Conservation (phyloP, 2,329 filamentous ascomycete species). For the Aspergillus flavus region DNA sequence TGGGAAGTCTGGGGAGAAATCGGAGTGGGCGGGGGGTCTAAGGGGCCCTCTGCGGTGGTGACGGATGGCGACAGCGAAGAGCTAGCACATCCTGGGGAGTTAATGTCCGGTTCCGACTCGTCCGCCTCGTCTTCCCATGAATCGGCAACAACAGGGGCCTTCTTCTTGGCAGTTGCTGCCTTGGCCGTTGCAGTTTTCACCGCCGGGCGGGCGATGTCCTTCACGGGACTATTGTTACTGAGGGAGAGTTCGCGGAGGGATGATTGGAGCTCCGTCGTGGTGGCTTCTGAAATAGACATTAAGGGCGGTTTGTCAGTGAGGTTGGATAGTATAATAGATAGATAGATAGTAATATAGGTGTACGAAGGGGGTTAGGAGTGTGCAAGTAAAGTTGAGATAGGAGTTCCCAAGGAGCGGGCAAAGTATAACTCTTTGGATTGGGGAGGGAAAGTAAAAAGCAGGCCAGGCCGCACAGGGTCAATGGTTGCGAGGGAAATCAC, state of each 20-base stretch:
- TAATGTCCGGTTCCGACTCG: constrained; percentile 41
- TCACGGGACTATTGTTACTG: constrained; percentile 31
- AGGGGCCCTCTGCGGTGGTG: constrained; percentile 32
- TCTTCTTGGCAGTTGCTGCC: constrained; percentile 27
- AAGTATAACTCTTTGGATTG: neutral
- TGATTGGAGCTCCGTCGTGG: constrained; percentile 34
- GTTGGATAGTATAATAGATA: neutral
- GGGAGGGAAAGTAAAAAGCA: neutral
- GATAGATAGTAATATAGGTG: neutral
- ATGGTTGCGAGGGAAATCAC: constrained; percentile 9
- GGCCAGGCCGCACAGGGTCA: constrained; percentile 1
- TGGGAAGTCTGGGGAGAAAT: constrained; percentile 54
- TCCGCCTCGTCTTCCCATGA: constrained; percentile 76
- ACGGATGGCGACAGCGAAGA: constrained; percentile 27
- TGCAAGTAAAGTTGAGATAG: neutral
- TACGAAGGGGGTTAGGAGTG: neutral
- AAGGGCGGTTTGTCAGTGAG: constrained; percentile 15
- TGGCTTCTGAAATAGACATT: constrained; percentile 23
- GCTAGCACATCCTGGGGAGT: constrained; percentile 14
- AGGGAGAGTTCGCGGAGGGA: constrained; percentile 35
- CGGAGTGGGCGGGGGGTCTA: constrained; percentile 69
- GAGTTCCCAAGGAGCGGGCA: neutral
- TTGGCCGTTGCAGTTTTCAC: constrained; percentile 7
- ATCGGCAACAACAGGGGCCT: constrained; percentile 60
- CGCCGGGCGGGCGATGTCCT: constrained; percentile 29